phyloP scores from a whole-genome alignment of 139 green algal species.

The Volvox africanus region DNA sequence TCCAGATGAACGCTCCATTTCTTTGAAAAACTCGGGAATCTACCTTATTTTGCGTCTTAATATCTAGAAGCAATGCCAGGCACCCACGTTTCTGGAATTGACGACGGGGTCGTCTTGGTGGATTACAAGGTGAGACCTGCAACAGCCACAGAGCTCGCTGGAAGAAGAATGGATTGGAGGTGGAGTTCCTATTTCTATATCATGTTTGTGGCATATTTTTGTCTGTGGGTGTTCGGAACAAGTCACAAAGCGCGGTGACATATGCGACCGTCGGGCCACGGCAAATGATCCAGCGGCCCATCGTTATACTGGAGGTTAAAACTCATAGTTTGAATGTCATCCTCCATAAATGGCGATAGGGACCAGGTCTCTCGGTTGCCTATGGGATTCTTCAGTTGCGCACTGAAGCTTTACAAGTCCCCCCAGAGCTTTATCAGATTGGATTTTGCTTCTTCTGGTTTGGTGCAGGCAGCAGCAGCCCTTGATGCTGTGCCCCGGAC shows the following conservation, averaged over 20 bases:
- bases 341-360: neutral
- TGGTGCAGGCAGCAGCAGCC: neutral
- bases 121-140: conserved; percentile 11
- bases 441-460: neutral
- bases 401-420: too few relatives aligned
- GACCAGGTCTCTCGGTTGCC: too few relatives aligned
- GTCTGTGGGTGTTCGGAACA: neutral
- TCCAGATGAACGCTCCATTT: too few relatives aligned
- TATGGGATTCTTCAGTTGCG: too few relatives aligned
- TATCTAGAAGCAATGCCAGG: neutral
- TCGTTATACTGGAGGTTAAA: neutral
- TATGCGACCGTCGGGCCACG: neutral
- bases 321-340: neutral
- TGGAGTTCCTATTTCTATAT: too few relatives aligned
- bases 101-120: conserved; percentile 8
- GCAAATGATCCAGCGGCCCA: neutral
- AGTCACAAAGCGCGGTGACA: neutral
- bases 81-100: neutral
- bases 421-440: neutral
- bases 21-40: too few relatives aligned
- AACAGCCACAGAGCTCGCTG: neutral
- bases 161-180: neutral
- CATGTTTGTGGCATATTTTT: neutral
- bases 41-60: neutral
- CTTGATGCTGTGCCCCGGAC: neutral